Evolutionary conservation across 768 basidiomycete species (phyloP), one percentile per base, ranked within the genome.

Genomic region (Coprinellus aureogranulatus): DNA sequence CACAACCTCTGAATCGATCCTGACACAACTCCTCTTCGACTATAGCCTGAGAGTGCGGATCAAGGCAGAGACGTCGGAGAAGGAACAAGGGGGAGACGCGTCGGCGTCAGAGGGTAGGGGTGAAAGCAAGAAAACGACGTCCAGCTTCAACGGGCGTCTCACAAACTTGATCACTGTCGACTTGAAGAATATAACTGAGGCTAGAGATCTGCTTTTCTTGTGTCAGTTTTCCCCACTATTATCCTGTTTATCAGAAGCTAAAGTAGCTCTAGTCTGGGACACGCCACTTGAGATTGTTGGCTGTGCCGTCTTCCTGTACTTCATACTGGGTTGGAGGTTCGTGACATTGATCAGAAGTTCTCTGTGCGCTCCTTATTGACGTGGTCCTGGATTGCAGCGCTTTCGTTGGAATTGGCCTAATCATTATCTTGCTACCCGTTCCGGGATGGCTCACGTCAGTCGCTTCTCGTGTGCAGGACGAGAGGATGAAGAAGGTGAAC

Each of bases 81-180:
- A 22, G 23, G 46, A 6, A 12, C 22, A 5, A 6, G 20, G 5
- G 41, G 41, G 10, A n/a, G 14, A 16, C 18, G 16, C 41, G 41
- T 8, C 9, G 8, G 20, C 41, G 20, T n/a, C 46, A 8, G 46
- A 14, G 9, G 46, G 27, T 4, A 9, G 16, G n/a, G 23, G 46
- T 48, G 46, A 48, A 26, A 25, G 25, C 23, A 59, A 66, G 26
- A 59, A 48, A 25, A 26, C 59, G 10, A 45, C 39, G 14, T 44
- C 41, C 3, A 85, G 85, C 61, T 68, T 89, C 18, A 80, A 84
- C 34, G 89, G 89, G 18, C 87, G 83, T 65, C 85, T 92, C 66
- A 90, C 87, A 67, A 90, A 89, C 54, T 70, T 90, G 8, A 81
- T 89, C 53, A 83, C 87, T 12, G 83, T 84, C 2, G 89, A 90